Evolutionary conservation across 2,329 filamentous ascomycete species (phyloP).

Genomic region (Cladosporium oxysporum): DNA sequence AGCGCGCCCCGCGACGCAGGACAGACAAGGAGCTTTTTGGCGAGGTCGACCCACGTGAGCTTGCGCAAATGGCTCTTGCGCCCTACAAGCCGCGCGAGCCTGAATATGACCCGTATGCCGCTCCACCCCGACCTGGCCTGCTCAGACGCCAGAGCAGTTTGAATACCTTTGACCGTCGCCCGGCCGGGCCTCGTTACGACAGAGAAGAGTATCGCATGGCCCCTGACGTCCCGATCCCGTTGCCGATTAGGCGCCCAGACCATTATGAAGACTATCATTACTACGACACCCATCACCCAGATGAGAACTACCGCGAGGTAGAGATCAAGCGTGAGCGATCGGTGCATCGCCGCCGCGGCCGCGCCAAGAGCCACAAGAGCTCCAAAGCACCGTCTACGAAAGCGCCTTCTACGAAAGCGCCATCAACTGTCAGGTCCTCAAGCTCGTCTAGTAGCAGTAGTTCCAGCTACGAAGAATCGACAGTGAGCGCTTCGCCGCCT

Average conservation of each 20-base stretch:
- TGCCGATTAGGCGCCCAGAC: conserved; percentile 57
- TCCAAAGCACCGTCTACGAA: conserved; percentile 8
- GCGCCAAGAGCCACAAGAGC: conserved; percentile 29
- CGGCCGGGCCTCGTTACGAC: conserved; percentile 56
- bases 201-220: conserved; percentile 66
- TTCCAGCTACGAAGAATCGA: conserved; percentile 40
- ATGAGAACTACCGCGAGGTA: conserved; percentile 52
- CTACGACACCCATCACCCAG: conserved; percentile 44
- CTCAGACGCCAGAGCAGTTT: conserved; percentile 83
- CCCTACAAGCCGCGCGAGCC: conserved; percentile 56
- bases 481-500: conserved; percentile 34
- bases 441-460: conserved; percentile 41
- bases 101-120: conserved; percentile 47
- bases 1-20: conserved; percentile 31
- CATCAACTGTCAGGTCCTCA: conserved; percentile 28
- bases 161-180: conserved; percentile 83
- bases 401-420: conserved; percentile 21
- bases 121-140: conserved; percentile 64
- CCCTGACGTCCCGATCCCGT: conserved; percentile 67
- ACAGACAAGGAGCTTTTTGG: conserved; percentile 49
- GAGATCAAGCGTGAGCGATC: conserved; percentile 51
- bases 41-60: conserved; percentile 48
- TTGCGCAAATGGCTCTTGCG: conserved; percentile 55
- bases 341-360: conserved; percentile 32
- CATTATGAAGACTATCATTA: conserved; percentile 64